Percentiles rank a stretch among this genome's conserved stretches.
These are phyloP conservation scores for Candida ficus DNA, from an alignment of 805 yeast genomes.

Conservation along the genomic window DNA sequence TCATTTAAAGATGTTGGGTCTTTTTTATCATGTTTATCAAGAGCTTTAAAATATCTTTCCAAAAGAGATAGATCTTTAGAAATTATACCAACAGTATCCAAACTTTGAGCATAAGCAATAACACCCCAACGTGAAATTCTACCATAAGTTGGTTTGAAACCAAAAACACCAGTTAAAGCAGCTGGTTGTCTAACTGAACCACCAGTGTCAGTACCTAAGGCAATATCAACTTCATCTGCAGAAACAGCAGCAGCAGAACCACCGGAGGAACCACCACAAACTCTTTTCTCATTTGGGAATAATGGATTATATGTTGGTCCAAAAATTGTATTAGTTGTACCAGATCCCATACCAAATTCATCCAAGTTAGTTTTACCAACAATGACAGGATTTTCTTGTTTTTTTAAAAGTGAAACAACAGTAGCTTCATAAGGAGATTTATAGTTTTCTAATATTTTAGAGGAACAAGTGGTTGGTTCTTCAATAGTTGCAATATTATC, in stretches of 20 bases:
- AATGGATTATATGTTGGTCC: constrained; percentile 59
- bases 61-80: constrained; percentile 44
- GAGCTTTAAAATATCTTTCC: constrained; percentile 42
- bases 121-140: constrained; percentile 90
- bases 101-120: constrained; percentile 84
- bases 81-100: constrained; percentile 90
- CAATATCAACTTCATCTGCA: constrained; percentile 59
- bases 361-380: constrained; percentile 90
- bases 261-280: constrained; percentile 92
- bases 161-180: constrained; percentile 74
- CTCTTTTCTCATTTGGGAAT: constrained; percentile 32
- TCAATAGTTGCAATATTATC: constrained; percentile 73
- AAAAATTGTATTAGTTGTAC: constrained; percentile 47
- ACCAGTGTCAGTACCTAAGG: constrained; percentile 96
- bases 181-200: constrained; percentile 95
- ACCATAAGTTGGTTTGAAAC: constrained; percentile 94
- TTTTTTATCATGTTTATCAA: constrained; percentile 59
- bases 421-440: constrained; percentile 81
- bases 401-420: constrained; percentile 45
- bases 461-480: constrained; percentile 75
- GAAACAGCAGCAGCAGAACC: constrained; percentile 95
- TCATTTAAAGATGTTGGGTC: constrained; percentile 71
- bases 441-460: constrained; percentile 55
- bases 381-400: constrained; percentile 44
- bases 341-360: constrained; percentile 97